A percentile compares a stretch with the other conserved stretches of the same genome.
Evolutionary conservation across 805 yeast genomes (phyloP).

Genomic region (Saccharomycopsis malanga): DNA sequence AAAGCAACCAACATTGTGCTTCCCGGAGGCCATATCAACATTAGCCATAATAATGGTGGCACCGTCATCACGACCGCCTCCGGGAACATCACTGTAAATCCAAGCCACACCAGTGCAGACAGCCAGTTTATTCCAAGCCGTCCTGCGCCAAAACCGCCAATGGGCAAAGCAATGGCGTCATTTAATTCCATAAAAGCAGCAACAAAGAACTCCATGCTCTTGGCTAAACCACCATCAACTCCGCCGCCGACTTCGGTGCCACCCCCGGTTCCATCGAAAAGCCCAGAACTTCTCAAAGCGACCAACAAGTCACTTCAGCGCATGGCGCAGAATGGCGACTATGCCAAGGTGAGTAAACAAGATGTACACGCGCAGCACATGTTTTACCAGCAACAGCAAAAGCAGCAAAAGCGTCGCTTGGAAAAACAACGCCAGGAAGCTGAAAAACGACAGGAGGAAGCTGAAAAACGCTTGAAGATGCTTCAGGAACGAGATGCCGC

Average conservation of each 20-base stretch:
- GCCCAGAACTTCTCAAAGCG: conserved; percentile 18
- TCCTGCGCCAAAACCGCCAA: conserved; percentile 61
- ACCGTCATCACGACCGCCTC: conserved; percentile 1
- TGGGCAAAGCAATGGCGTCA: conserved; percentile 2
- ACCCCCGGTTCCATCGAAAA: conserved; percentile 20
- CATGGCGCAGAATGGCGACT: conserved; percentile 16
- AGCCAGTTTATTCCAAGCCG: conserved; percentile 54
- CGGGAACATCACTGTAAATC: background rate
- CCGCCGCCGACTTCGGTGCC: conserved; percentile 18
- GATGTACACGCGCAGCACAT: conserved; percentile 16
- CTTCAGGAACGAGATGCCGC: conserved; percentile 17
- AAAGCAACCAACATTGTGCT: conserved; percentile 5
- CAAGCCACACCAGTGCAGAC: background rate
- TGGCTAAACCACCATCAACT: conserved; percentile 1
- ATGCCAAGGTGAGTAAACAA: background rate
- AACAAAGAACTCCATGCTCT: background rate
- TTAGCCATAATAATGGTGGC: background rate
- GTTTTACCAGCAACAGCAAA: conserved; percentile 22
- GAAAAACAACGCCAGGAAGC: conserved; percentile 14
- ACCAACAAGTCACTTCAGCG: conserved; percentile 20
- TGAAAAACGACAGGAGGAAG: conserved; percentile 17
- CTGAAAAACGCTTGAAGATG: conserved; percentile 14
- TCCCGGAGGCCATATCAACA: background rate
- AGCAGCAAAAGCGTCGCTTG: conserved; percentile 20
- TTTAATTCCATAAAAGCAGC: background rate